phyloP scores from a whole-genome alignment of 2,329 filamentous ascomycete genomes.

The Monascus ruber region DNA sequence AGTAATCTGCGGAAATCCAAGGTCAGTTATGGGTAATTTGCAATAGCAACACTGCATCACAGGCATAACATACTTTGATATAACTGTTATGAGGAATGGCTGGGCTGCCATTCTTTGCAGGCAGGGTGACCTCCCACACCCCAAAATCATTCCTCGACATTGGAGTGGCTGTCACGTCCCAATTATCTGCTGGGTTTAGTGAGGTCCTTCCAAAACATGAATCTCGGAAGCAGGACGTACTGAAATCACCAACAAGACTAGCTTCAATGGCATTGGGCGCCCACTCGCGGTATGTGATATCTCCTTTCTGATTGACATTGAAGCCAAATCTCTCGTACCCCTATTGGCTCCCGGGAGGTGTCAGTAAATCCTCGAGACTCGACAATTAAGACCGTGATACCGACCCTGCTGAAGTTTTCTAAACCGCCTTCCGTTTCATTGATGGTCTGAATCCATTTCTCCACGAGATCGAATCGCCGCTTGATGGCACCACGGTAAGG shows the following conservation, averaged over 20 bases:
- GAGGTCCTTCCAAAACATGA: neutral
- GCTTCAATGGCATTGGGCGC: slow-evolving; percentile 79
- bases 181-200: slow-evolving; percentile 52
- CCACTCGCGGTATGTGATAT: slow-evolving; percentile 91
- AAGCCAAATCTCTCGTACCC: slow-evolving; percentile 81
- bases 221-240: slow-evolving; percentile 37
- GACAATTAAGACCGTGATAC: slow-evolving; percentile 8
- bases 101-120: slow-evolving; percentile 60
- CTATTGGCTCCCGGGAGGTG: slow-evolving; percentile 32
- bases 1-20: slow-evolving; percentile 52
- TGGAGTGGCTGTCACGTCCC: slow-evolving; percentile 70
- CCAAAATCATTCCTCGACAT: slow-evolving; percentile 83
- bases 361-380: too few species aligned
- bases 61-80: slow-evolving; percentile 59
- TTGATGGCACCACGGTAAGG: slow-evolving; percentile 72
- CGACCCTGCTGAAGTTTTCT: slow-evolving; percentile 77
- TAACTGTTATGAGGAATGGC: slow-evolving; percentile 90
- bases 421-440: slow-evolving; percentile 76
- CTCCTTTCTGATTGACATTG: slow-evolving; percentile 67
- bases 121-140: slow-evolving; percentile 72
- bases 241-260: slow-evolving; percentile 89
- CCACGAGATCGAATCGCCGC: slow-evolving; percentile 64
- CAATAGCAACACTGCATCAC: neutral
- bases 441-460: slow-evolving; percentile 78
- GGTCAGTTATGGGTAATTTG: neutral